phyloP scores from a whole-genome alignment of 495 filamentous ascomycete species.

The Aspergillus hancockii region DNA sequence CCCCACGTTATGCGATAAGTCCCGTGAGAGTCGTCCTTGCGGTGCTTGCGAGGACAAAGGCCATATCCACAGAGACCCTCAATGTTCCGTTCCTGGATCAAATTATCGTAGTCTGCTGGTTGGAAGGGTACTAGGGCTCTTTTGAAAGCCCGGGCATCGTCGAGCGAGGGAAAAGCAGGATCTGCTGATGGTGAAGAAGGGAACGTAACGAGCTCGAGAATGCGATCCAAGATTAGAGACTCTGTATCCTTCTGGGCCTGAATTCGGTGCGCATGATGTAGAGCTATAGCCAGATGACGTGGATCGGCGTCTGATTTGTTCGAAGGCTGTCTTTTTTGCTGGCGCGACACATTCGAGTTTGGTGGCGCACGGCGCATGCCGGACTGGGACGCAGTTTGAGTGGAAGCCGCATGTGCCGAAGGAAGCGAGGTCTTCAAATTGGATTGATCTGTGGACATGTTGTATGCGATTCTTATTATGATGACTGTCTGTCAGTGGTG shows the following conservation, averaged over 20 bases:
- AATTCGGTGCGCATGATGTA: slow-evolving; percentile 78
- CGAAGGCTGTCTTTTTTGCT: slow-evolving; percentile 31
- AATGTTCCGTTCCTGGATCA: slow-evolving; percentile 85
- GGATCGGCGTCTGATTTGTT: slow-evolving; percentile 44
- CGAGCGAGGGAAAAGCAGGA: slow-evolving; percentile 56
- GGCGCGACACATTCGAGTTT: slow-evolving; percentile 31
- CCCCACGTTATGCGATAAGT: slow-evolving; percentile 52
- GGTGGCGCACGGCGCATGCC: slow-evolving; percentile 26
- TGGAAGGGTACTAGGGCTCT: slow-evolving; percentile 67
- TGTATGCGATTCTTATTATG: neutral
- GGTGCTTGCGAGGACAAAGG: slow-evolving; percentile 64
- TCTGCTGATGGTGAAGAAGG: slow-evolving; percentile 51
- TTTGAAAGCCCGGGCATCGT: slow-evolving; percentile 60
- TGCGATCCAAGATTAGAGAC: slow-evolving; percentile 66
- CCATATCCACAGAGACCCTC: slow-evolving; percentile 78
- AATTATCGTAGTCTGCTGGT: slow-evolving; percentile 79
- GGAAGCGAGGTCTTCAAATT: slow-evolving; percentile 58
- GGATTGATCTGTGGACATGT: slow-evolving; percentile 40
- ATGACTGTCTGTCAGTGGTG: slow-evolving; percentile 4
- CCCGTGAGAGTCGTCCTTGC: slow-evolving; percentile 42
- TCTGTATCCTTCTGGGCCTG: slow-evolving; percentile 76
- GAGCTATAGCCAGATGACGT: slow-evolving; percentile 62
- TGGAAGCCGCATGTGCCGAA: slow-evolving; percentile 36
- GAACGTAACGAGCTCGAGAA: slow-evolving; percentile 65
- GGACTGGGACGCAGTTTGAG: slow-evolving; percentile 25